These are phyloP conservation scores for Pestalotiopsis sp. DNA, from an alignment of 2,329 filamentous ascomycete species.

Conservation along the genomic window DNA sequence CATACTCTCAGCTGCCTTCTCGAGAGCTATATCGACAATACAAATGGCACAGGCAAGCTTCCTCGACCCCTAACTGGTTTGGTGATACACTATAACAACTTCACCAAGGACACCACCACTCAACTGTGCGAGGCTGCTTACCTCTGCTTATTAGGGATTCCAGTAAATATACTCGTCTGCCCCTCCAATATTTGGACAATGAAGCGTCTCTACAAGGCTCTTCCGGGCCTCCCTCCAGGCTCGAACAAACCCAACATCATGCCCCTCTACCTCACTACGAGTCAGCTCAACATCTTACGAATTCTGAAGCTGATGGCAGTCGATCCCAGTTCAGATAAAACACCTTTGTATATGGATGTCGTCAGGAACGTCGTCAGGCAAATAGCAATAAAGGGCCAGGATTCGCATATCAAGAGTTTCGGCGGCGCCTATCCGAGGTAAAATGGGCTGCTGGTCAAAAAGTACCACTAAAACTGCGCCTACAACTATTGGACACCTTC, in stretches of 20 bases:
- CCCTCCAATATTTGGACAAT: slow-evolving; percentile 43
- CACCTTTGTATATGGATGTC: slow-evolving; percentile 48
- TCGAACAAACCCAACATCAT: slow-evolving; percentile 37
- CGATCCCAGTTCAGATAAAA: slow-evolving; percentile 29
- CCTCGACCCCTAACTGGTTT: slow-evolving; percentile 46
- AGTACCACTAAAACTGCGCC: slow-evolving; percentile 42
- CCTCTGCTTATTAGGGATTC: slow-evolving; percentile 45
- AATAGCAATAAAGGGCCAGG: slow-evolving; percentile 39
- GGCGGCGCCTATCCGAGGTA: slow-evolving; percentile 27
- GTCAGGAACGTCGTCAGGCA: slow-evolving; percentile 43
- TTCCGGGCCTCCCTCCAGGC: slow-evolving; percentile 24
- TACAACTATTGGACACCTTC: slow-evolving; percentile 52
- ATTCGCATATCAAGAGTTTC: slow-evolving; percentile 46
- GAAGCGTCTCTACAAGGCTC: slow-evolving; percentile 38
- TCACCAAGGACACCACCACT: slow-evolving; percentile 26
- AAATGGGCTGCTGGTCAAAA: slow-evolving; percentile 36
- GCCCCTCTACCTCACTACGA: slow-evolving; percentile 43
- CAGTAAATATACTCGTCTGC: slow-evolving; percentile 48
- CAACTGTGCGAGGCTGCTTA: slow-evolving; percentile 52
- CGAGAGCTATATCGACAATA: slow-evolving; percentile 32
- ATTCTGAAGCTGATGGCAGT: slow-evolving; percentile 56
- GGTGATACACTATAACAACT: slow-evolving; percentile 53
- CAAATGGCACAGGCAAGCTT: slow-evolving; percentile 37
- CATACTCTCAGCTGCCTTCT: slow-evolving; percentile 57
- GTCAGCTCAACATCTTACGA: slow-evolving; percentile 46